These are phyloP conservation scores for Brassica hybrid DNA, from an alignment of 441 rosid genomes.

Conservation along the genomic window DNA sequence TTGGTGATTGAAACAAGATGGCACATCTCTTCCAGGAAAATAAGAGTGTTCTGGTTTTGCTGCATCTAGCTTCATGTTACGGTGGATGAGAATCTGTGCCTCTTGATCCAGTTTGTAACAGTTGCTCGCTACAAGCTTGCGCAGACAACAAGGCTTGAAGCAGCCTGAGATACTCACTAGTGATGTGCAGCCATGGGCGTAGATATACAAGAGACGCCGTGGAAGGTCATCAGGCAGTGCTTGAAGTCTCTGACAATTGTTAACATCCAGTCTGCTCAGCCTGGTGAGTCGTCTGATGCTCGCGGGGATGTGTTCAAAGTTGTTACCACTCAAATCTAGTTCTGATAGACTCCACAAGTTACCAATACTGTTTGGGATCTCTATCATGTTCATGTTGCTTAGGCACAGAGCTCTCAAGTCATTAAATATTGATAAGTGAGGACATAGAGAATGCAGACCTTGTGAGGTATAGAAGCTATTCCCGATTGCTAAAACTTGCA, in stretches of 20 bases:
- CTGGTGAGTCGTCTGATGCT: slow-evolving; percentile 44
- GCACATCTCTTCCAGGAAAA: slow-evolving; percentile 41
- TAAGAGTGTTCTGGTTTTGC: slow-evolving; percentile 35
- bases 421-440: slow-evolving; percentile 39
- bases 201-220: slow-evolving; percentile 31
- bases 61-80: slow-evolving; percentile 30
- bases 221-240: slow-evolving; percentile 56
- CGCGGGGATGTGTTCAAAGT: slow-evolving; percentile 47
- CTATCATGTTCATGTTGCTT: slow-evolving; percentile 51
- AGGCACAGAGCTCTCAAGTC: slow-evolving; percentile 45
- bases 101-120: slow-evolving; percentile 41
- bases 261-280: slow-evolving; percentile 41
- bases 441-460: slow-evolving; percentile 28
- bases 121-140: slow-evolving; percentile 40
- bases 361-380: slow-evolving; percentile 49
- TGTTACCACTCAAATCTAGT: slow-evolving; percentile 48
- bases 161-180: slow-evolving; percentile 41
- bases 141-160: slow-evolving; percentile 27
- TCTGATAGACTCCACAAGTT: slow-evolving; percentile 42
- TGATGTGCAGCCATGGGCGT: slow-evolving; percentile 47
- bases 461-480: slow-evolving; percentile 10
- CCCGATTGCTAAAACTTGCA: slow-evolving; percentile 33
- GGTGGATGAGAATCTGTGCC: slow-evolving; percentile 30
- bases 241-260: slow-evolving; percentile 47
- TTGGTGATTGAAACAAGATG: slow-evolving; percentile 34